Base-by-base conservation (phyloP, 2,329 filamentous ascomycete genomes). In the Sporothrix euskadiensis region DNA sequence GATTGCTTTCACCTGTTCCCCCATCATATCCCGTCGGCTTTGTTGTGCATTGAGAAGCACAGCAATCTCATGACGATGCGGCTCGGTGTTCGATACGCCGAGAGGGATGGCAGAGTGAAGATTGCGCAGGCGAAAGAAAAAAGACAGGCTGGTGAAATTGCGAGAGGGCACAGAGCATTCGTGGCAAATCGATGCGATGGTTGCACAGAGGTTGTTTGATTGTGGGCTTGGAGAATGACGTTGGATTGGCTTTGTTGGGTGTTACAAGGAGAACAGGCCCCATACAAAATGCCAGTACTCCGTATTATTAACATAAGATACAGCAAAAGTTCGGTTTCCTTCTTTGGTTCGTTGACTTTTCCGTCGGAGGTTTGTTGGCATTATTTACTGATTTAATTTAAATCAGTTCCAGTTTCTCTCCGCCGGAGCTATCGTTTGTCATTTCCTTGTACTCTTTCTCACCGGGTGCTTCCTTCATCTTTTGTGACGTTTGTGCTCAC, bases 111-210 rank as follows among this genome's bases (percentile, higher is more conserved):
- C 10, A 8, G 35, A 35, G 39, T 14, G 14, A 16, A 26, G 39
- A 30, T 44, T 47, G 35, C 61, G 7, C 44, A 2, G n/a, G 41
- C 65, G 52, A 70, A 16, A 26, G 52, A 70, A 16, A 26, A 30
- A 26, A 12, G 47, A 1, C 14, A 52, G n/a, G 2, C 16, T 52
- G 16, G 52, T 4, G 39, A 47, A 66, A 66, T 66, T 47, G 61
- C 61, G 22, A 47, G 61, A 66, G 61, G 47, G 22, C 61, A 47
- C 61, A 66, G 44, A 47, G 39, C 61, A 66, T 70, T 57, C 49
- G 35, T 56, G 16, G 10, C 68, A 70, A 70, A 70, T 59, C 32
- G 35, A 70, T 56, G 68, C 32, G 32, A 41, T 59, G 32, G 52
- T 70, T 12, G 52, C 52, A 70, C 68, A 70, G 9, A 69, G 30